phyloP scores from a whole-genome alignment of 192 early-diverging fungal genomes.

The Entomortierella chlamydospora region DNA sequence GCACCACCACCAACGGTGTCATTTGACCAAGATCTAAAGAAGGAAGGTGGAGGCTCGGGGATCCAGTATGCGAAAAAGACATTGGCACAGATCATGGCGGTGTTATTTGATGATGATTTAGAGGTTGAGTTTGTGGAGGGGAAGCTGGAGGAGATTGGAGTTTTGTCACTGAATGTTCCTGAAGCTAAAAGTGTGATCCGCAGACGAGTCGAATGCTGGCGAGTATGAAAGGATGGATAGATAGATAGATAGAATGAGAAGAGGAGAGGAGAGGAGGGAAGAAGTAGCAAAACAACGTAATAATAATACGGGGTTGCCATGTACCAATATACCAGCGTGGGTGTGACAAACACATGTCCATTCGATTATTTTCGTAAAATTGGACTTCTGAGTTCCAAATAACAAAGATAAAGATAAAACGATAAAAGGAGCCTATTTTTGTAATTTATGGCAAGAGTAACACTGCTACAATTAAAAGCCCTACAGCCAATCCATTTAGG shows the following conservation, averaged over 20 bases:
- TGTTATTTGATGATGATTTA: conserved; percentile 55
- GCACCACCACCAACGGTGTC: background rate
- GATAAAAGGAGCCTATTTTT: too few species aligned
- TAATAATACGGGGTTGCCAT: too few species aligned
- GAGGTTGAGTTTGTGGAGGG: conserved; percentile 2
- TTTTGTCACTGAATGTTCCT: conserved; percentile 32
- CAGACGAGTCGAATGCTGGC: conserved; percentile 54
- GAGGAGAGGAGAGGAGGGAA: too few species aligned
- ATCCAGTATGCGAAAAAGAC: conserved; percentile 28
- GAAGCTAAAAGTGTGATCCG: conserved; percentile 54
- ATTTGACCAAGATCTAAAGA: conserved; percentile 10
- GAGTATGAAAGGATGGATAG: conserved; percentile 16
- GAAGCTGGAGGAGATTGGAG: conserved; percentile 51
- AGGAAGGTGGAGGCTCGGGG: background rate
- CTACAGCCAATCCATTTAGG: too few species aligned
- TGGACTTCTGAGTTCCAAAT: too few species aligned
- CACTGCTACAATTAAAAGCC: too few species aligned
- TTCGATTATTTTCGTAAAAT: too few species aligned
- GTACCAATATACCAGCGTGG: too few species aligned
- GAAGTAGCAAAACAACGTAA: too few species aligned
- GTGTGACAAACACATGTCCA: too few species aligned
- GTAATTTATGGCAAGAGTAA: background rate
- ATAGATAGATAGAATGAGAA: background rate
- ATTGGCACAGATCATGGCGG: conserved; percentile 52
- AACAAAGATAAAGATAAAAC: too few species aligned